phyloP scores from a whole-genome alignment of 306 rosid species.

The Acacia crassicarpa region DNA sequence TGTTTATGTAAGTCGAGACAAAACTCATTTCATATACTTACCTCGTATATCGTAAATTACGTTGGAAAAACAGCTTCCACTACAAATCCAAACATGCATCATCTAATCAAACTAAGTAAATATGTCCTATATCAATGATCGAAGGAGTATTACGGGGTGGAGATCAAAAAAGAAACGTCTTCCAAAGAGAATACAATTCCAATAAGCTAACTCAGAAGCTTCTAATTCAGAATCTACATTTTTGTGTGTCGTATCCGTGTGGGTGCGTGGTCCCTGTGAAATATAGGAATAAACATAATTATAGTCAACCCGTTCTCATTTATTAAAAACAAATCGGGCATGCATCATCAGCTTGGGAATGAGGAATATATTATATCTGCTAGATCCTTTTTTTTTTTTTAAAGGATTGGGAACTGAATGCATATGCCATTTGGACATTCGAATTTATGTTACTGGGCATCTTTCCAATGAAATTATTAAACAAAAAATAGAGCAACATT shows the following conservation, averaged over 20 bases:
- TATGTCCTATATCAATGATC: no score
- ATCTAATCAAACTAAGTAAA: no score
- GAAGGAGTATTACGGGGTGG: no score
- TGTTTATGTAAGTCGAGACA: no score
- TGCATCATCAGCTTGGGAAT: not conserved
- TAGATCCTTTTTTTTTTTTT: no score
- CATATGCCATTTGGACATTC: constrained; percentile 23
- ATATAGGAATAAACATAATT: constrained; percentile 14
- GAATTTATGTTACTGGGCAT: not conserved
- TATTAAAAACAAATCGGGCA: not conserved
- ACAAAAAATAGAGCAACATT: not conserved
- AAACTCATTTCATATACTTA: no score
- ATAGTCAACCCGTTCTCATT: constrained; percentile 19
- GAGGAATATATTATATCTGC: not conserved
- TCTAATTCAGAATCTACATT: constrained; percentile 12
- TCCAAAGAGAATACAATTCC: not conserved
- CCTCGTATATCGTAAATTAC: no score
- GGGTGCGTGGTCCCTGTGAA: not conserved
- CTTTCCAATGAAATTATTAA: not conserved
- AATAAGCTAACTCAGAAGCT: not conserved
- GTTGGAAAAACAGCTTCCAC: no score
- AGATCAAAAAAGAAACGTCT: not conserved
- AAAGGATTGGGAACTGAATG: not conserved
- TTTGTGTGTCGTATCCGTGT: no score
- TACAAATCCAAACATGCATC: no score